These are phyloP conservation scores for Wickerhamomyces bisporus DNA, from an alignment of 805 yeast species.

Conservation along the genomic window DNA sequence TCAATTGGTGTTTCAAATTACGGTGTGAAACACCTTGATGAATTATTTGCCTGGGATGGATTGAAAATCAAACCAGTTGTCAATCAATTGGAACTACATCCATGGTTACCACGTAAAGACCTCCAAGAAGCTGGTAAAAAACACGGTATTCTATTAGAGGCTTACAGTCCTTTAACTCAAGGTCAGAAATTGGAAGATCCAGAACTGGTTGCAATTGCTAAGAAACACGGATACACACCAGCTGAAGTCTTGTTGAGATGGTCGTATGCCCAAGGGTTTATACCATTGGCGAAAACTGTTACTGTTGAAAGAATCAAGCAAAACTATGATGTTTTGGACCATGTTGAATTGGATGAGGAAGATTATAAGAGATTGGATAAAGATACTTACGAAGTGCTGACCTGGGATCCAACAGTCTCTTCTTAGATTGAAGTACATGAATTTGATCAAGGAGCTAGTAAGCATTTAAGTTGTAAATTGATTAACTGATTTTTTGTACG, in stretches of 20 bases:
- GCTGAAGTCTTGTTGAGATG: conserved; percentile 18
- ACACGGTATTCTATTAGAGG: conserved; percentile 16
- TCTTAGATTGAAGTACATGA: too few relatives aligned
- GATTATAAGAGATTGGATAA: conserved; percentile 14
- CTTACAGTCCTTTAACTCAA: conserved; percentile 21
- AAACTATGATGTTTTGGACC: conserved; percentile 17
- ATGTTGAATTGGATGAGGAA: conserved; percentile 21
- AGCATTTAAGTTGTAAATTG: too few relatives aligned
- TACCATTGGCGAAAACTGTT: conserved; percentile 19
- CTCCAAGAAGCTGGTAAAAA: conserved; percentile 18
- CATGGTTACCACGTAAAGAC: conserved; percentile 24
- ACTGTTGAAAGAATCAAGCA: conserved; percentile 12
- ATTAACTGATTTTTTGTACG: too few relatives aligned
- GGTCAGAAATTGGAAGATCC: conserved; percentile 19
- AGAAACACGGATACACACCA: conserved; percentile 17
- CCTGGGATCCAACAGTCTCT: conserved; percentile 20
- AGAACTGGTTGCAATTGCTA: conserved; percentile 14
- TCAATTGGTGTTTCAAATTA: conserved; percentile 78
- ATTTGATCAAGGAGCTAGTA: too few relatives aligned
- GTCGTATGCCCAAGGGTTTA: conserved; percentile 21
- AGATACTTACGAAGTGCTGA: conserved; percentile 13
- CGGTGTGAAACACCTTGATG: conserved; percentile 59
- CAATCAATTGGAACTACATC: conserved; percentile 50
- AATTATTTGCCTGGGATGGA: conserved; percentile 53
- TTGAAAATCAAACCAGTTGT: conserved; percentile 58